A percentile compares a stretch with the other conserved stretches of the same genome.
Conservation (phyloP, 2,329 filamentous ascomycete genomes). For the Alternaria alternata region DNA sequence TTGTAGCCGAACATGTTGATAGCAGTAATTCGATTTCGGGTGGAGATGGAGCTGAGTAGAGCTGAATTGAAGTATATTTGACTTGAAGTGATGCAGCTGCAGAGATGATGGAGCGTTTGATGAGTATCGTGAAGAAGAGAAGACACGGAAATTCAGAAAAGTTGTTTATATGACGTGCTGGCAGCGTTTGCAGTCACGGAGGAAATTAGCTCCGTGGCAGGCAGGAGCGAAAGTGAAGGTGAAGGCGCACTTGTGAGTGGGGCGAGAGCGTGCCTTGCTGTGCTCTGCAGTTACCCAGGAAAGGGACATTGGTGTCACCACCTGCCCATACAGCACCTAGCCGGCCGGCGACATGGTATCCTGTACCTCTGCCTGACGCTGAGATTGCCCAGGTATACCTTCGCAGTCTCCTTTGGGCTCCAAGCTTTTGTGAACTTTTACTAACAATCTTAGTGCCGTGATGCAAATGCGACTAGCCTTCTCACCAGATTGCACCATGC, state of each 20-base stretch:
- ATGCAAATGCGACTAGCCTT: slow-evolving; percentile 27
- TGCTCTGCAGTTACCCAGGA: slow-evolving; percentile 13
- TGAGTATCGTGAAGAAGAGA: slow-evolving; percentile 20
- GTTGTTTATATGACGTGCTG: slow-evolving; percentile 23
- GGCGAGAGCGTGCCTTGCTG: slow-evolving; percentile 10
- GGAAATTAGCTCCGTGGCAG: slow-evolving; percentile 1
- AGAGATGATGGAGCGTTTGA: slow-evolving; percentile 28
- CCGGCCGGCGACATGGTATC: neutral
- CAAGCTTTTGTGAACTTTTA: neutral
- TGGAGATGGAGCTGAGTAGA: slow-evolving; percentile 28
- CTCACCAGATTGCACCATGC: neutral
- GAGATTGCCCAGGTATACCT: neutral
- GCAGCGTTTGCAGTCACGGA: slow-evolving; percentile 16
- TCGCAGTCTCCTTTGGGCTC: neutral
- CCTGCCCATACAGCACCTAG: slow-evolving; percentile 13
- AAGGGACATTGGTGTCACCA: slow-evolving; percentile 24
- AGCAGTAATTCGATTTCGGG: slow-evolving; percentile 19
- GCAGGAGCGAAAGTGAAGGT: slow-evolving; percentile 15
- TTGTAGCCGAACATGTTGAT: slow-evolving; percentile 40
- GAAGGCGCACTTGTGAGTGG: slow-evolving; percentile 20
- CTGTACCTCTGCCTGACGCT: neutral
- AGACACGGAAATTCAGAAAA: slow-evolving; percentile 10
- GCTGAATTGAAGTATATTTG: slow-evolving; percentile 27
- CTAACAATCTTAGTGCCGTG: slow-evolving; percentile 13
- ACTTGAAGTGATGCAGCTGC: slow-evolving; percentile 32